Conservation (phyloP, 306 rosid species). For the Dryas alaskensis region DNA sequence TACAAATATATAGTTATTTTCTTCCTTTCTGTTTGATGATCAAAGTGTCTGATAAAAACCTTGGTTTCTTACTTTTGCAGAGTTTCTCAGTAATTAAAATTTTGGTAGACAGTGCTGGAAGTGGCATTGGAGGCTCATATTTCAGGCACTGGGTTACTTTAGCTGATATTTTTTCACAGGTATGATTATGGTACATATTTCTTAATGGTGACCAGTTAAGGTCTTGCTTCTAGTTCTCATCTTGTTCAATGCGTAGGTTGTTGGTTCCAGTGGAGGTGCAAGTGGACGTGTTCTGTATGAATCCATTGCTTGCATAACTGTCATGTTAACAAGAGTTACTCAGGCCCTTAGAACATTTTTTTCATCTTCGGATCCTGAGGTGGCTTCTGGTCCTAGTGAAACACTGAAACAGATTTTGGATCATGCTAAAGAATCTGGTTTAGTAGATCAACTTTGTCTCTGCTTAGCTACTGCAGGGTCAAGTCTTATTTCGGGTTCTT, state of each 20-base stretch:
- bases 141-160: conserved; percentile 74
- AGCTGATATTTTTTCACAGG: conserved; percentile 77
- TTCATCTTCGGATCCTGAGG: conserved; percentile 48
- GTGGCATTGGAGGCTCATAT: conserved; percentile 49
- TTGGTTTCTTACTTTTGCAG: conserved; percentile 45
- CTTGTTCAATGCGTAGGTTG: conserved; percentile 57
- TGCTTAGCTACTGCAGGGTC: conserved; percentile 80
- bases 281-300: conserved; percentile 76
- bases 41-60: conserved; percentile 18
- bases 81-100: conserved; percentile 70
- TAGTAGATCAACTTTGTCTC: conserved; percentile 74
- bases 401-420: conserved; percentile 59
- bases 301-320: conserved; percentile 68
- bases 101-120: conserved; percentile 60
- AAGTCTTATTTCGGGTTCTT: conserved; percentile 86
- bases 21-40: conserved; percentile 4
- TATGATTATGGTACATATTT: conserved; percentile 30
- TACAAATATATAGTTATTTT: background rate
- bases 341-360: conserved; percentile 54
- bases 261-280: conserved; percentile 54
- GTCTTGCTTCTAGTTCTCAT: conserved; percentile 32
- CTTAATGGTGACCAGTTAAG: background rate
- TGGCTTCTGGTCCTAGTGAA: conserved; percentile 33
- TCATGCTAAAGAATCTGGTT: conserved; percentile 74
- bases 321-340: conserved; percentile 66